A percentile compares a stretch with the other conserved stretches of the same genome.
phyloP scores from a whole-genome alignment of 2,329 filamentous ascomycete species.

The Sphaerostilbella broomeana region DNA sequence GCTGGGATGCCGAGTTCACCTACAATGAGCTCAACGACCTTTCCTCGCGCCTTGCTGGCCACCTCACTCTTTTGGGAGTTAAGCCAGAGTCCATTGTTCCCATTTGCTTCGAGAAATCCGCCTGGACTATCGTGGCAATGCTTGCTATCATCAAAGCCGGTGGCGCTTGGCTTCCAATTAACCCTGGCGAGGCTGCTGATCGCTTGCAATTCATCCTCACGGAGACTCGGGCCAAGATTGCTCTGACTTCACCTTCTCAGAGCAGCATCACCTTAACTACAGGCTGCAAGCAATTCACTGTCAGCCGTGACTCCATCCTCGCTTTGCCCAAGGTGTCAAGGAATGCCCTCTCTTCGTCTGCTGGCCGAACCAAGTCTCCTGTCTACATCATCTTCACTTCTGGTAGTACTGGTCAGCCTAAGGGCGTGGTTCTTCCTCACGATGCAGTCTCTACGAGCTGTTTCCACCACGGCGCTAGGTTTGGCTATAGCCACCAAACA shows the following conservation, averaged over 20 bases:
- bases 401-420: constrained; percentile 7
- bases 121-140: constrained; percentile 6
- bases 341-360: no score
- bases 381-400: constrained; percentile 11
- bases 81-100: background rate
- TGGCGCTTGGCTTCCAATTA: constrained; percentile 6
- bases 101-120: constrained; percentile 11
- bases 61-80: background rate
- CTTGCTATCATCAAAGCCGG: constrained; percentile 11
- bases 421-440: constrained; percentile 10
- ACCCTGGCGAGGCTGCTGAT: constrained; percentile 3
- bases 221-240: background rate
- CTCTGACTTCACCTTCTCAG: constrained; percentile 1
- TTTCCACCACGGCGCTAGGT: background rate
- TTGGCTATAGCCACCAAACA: background rate
- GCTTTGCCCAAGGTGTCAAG: background rate
- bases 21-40: background rate
- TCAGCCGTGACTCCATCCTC: no score
- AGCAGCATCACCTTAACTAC: background rate
- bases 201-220: constrained; percentile 7
- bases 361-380: background rate
- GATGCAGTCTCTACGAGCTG: background rate
- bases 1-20: constrained; percentile 5
- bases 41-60: constrained; percentile 1
- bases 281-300: no score